A percentile compares a stretch with the other conserved stretches of the same genome.
Evolutionary conservation across 345 rosid species (phyloP).

Genomic region (Euclidium syriacum): DNA sequence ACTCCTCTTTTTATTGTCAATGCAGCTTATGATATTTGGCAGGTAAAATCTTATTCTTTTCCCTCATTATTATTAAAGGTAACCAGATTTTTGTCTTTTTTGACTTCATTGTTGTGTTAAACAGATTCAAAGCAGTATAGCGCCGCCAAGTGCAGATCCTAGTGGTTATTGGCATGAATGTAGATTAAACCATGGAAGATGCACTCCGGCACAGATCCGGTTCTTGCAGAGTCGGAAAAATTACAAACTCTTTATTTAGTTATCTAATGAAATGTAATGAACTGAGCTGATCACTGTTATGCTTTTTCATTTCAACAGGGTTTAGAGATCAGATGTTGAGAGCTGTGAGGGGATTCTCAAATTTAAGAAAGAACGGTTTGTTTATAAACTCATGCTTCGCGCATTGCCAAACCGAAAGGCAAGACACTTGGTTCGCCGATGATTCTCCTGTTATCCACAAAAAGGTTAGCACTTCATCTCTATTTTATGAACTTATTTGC

Average conservation of each 20-base stretch:
- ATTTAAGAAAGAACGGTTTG: conserved; percentile 60
- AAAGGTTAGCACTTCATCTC: conserved; percentile 44
- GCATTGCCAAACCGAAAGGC: conserved; percentile 95
- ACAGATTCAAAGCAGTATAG: conserved; percentile 87
- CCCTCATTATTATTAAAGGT: not conserved
- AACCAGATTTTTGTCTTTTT: not conserved
- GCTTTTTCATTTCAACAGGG: conserved; percentile 33
- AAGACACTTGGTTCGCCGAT: conserved; percentile 88
- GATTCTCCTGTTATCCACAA: conserved; percentile 66
- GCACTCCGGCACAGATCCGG: conserved; percentile 58
- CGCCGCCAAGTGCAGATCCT: conserved; percentile 91
- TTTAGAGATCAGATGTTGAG: conserved; percentile 81
- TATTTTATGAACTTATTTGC: not conserved
- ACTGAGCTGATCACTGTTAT: not conserved
- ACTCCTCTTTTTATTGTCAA: conserved; percentile 86
- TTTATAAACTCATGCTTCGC: conserved; percentile 93
- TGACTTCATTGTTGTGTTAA: not conserved
- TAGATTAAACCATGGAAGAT: conserved; percentile 70
- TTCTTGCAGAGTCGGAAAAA: conserved; percentile 64
- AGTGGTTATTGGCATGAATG: conserved; percentile 86
- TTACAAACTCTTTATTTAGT: not conserved
- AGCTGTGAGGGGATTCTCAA: conserved; percentile 52
- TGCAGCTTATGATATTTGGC: conserved; percentile 97
- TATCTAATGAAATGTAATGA: not conserved
- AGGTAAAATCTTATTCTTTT: conserved; percentile 41